phyloP scores from a whole-genome alignment of 495 filamentous ascomycete species.

The Lasiosphaeria hispida region DNA sequence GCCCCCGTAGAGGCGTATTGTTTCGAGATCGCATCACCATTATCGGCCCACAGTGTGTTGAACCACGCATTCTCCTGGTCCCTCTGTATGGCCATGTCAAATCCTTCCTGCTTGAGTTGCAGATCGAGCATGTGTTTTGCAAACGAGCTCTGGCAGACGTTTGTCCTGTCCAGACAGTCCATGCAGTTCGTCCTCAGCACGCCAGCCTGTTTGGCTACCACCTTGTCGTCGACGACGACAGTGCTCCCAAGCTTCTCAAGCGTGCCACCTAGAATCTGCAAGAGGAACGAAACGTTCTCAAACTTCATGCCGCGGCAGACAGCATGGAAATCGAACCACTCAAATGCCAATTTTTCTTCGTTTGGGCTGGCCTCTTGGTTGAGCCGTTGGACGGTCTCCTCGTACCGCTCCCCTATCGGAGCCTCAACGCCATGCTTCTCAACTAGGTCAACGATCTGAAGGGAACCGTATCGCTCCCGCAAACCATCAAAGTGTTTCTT shows the following conservation, averaged over 20 bases:
- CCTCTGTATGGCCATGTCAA: conserved; percentile 63
- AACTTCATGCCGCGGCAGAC: conserved; percentile 95
- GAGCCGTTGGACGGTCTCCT: conserved; percentile 58
- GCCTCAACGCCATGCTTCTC: conserved; percentile 81
- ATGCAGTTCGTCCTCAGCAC: conserved; percentile 92
- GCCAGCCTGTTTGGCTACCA: conserved; percentile 61
- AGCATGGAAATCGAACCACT: conserved; percentile 95
- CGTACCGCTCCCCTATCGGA: conserved; percentile 73
- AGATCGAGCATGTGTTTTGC: conserved; percentile 71
- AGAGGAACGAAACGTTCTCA: conserved; percentile 79
- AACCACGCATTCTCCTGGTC: conserved; percentile 84
- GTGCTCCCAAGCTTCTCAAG: conserved; percentile 66
- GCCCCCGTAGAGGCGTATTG: conserved; percentile 87
- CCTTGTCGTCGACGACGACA: conserved; percentile 49
- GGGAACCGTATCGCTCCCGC: conserved; percentile 61
- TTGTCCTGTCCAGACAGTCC: conserved; percentile 94
- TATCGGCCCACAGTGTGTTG: conserved; percentile 93
- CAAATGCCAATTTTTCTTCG: conserved; percentile 58
- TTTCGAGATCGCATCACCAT: conserved; percentile 73
- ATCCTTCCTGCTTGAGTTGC: conserved; percentile 70
- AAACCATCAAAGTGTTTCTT: conserved; percentile 72
- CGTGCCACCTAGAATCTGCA: conserved; percentile 63
- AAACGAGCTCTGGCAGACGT: conserved; percentile 86
- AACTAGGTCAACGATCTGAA: conserved; percentile 80
- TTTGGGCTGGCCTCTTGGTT: conserved; percentile 58